Evolutionary conservation across 345 rosid species (phyloP).

Genomic region (Moricandia arvensis): DNA sequence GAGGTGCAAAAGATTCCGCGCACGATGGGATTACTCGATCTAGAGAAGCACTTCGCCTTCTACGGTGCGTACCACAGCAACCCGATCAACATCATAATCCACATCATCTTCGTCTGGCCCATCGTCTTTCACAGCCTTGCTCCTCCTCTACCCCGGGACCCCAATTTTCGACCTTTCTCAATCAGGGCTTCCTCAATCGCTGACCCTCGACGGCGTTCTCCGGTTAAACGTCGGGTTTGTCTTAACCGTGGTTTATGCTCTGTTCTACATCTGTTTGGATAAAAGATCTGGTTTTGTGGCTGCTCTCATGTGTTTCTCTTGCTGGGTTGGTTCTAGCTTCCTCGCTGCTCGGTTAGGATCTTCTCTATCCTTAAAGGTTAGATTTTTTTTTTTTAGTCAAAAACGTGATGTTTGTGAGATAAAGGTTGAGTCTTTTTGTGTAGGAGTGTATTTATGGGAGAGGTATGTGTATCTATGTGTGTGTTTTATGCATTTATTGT

Average conservation of each 20-base stretch:
- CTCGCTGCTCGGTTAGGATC: constrained; percentile 50
- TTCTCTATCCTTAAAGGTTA: constrained; percentile 68
- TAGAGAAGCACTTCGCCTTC: constrained; percentile 84
- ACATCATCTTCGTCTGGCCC: constrained; percentile 85
- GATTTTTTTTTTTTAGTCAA: not conserved
- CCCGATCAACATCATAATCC: constrained; percentile 65
- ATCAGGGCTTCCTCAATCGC: constrained; percentile 40
- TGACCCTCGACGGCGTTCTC: constrained; percentile 41
- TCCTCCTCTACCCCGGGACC: constrained; percentile 60
- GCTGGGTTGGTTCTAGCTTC: constrained; percentile 80
- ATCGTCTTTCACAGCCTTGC: constrained; percentile 65
- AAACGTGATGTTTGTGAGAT: not conserved
- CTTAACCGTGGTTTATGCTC: constrained; percentile 53
- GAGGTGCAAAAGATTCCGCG: not conserved
- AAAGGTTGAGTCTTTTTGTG: not conserved
- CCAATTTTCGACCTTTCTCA: constrained; percentile 43
- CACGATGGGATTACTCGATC: constrained; percentile 59
- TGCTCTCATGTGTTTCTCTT: constrained; percentile 69
- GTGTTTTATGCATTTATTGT: constrained; percentile 30
- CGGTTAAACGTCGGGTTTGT: constrained; percentile 63
- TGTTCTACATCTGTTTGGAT: constrained; percentile 64
- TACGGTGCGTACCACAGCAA: constrained; percentile 93
- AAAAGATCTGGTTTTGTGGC: constrained; percentile 75
- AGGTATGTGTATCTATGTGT: too few relatives aligned
- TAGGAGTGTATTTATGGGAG: not conserved